These are phyloP conservation scores for Primulina eburnea DNA, from an alignment of 257 asterid species.

Conservation along the genomic window DNA sequence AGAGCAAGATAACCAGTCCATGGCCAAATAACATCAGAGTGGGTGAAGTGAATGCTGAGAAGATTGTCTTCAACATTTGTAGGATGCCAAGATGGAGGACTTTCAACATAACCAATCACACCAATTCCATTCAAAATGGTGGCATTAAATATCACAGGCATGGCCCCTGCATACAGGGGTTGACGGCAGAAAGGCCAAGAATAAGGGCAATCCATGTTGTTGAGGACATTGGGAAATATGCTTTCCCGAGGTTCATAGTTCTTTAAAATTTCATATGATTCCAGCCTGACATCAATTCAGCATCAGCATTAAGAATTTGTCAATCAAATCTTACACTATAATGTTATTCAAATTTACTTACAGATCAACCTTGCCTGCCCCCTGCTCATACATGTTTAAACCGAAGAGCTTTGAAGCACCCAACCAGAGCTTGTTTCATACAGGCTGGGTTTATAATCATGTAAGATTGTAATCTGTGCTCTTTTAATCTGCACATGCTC, in stretches of 20 bases:
- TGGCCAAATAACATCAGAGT: conserved; percentile 95
- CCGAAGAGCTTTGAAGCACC: conserved; percentile 97
- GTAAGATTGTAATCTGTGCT: background rate
- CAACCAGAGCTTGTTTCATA: conserved; percentile 96
- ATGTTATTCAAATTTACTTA: conserved; percentile 52
- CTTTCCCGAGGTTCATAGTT: conserved; percentile 93
- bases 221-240: conserved; percentile 89
- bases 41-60: conserved; percentile 79
- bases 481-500: background rate
- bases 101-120: conserved; percentile 75
- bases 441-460: conserved; percentile 79
- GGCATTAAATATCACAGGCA: conserved; percentile 91
- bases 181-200: conserved; percentile 99
- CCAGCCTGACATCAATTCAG: conserved; percentile 58
- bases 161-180: conserved; percentile 94
- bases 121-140: conserved; percentile 98
- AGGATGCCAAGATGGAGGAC: conserved; percentile 91
- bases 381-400: conserved; percentile 99
- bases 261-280: conserved; percentile 81
- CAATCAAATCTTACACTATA: conserved; percentile 14
- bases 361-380: conserved; percentile 99
- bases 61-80: conserved; percentile 79
- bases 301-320: conserved; percentile 26
- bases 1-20: conserved; percentile 97
- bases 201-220: conserved; percentile 91